Evolutionary conservation across 2,329 filamentous ascomycete genomes (phyloP), one percentile per base, ranked within the genome.

Genomic region (Pseudopithomyces chartarum): DNA sequence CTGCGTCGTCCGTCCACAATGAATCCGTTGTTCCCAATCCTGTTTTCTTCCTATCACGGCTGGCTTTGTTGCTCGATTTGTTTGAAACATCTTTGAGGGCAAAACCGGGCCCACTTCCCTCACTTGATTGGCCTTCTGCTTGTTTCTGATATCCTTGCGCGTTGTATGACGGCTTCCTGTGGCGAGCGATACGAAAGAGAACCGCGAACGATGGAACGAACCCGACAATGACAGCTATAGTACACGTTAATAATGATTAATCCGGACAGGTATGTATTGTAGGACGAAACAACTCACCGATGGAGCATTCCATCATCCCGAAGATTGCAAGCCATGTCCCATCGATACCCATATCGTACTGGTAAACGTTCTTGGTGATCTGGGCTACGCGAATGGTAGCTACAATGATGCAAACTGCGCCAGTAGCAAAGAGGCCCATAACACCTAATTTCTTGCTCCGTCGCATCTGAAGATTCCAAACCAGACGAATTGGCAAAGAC

Each of bases 391-490:
- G 62, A 10, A 66, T 42, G 33, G 55, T 55, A 15, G 64, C 59
- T 34, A 63, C 46, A 5, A 55, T 13, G 19, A 64, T 55, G 46
- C 54, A 65, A 17, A 62, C 40, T 32, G 63, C 19, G 17, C 55
- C 62, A 26, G 33, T 56, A 26, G 58, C 58, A 45, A 65, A 63
- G 10, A 65, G 50, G 8, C 44, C 44, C 15, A 69, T 66, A 20
- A 76, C 65, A 15, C 64, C 68, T n/a, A 71, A 22, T 36, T 75
- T 76, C 49, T 73, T 66, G 19, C 57, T 56, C 5, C 45, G 42
- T 11, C 71, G 64, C 61, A 75, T 73, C 20, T 68, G 68, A 3
- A 76, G 62, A 22, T 71, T 66, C 65, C 67, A 74, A 33, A 74
- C 71, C 2, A 75, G 63, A 13, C 66, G 66, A 23, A 73, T 59